Conservation (phyloP, 495 filamentous ascomycete species). For the Aspergillus nanangensis region DNA sequence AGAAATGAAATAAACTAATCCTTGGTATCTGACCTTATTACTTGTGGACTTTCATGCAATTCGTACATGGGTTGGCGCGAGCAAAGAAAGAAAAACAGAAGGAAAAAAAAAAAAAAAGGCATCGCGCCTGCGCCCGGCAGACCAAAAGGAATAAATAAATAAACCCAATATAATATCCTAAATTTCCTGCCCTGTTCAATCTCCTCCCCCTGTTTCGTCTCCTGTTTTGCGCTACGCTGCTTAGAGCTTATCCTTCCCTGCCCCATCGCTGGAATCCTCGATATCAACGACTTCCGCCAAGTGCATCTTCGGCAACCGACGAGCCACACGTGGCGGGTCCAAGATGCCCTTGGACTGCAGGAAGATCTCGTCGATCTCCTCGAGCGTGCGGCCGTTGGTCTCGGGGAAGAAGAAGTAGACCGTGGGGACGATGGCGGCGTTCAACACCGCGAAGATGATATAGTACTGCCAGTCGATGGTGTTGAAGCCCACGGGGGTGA, state of each 20-base stretch:
- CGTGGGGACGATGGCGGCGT: constrained; percentile 39
- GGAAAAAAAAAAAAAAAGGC: not conserved
- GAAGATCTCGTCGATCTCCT: constrained; percentile 74
- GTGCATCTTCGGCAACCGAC: constrained; percentile 20
- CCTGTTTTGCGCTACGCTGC: too few relatives aligned
- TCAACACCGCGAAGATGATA: constrained; percentile 45
- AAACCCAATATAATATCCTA: too few relatives aligned
- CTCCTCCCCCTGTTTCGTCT: too few relatives aligned
- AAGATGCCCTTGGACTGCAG: constrained; percentile 25
- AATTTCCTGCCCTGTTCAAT: too few relatives aligned
- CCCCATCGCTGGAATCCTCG: constrained; percentile 6
- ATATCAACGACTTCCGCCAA: constrained; percentile 11
- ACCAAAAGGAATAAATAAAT: not conserved
- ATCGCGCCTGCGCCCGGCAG: not conserved
- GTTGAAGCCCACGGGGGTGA: constrained; percentile 42
- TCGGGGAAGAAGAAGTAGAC: constrained; percentile 59
- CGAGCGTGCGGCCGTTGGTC: constrained; percentile 58
- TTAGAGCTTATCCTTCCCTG: not conserved
- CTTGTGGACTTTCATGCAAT: too few relatives aligned
- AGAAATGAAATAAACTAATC: too few relatives aligned
- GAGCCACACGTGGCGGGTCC: constrained; percentile 27
- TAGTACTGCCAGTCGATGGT: constrained; percentile 44
- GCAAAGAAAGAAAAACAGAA: not conserved
- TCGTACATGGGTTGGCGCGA: too few relatives aligned
- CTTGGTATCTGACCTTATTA: too few relatives aligned